Evolutionary conservation across 306 rosid genomes (phyloP).

Genomic region (Sindora glabra): DNA sequence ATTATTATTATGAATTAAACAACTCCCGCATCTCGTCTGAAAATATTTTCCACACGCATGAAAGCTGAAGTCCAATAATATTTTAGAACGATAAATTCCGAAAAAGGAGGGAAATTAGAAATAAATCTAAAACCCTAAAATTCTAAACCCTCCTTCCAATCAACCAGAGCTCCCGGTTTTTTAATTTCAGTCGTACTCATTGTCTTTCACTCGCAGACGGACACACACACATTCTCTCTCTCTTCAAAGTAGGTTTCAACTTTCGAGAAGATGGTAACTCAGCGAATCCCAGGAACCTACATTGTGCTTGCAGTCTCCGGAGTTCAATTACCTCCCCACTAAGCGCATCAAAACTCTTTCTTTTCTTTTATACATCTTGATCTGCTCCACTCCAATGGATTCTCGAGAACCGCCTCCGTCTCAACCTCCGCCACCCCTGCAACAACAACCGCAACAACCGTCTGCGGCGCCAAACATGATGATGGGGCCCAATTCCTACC

Average conservation of each 20-base stretch:
- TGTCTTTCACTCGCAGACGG: neutral
- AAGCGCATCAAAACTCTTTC: neutral
- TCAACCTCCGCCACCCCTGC: neutral
- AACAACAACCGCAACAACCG: neutral
- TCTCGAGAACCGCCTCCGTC: slow-evolving; percentile 40
- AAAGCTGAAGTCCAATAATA: no score
- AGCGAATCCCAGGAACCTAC: slow-evolving; percentile 14
- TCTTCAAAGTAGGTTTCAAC: slow-evolving; percentile 7
- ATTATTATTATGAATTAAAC: no score
- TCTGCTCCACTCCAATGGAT: slow-evolving; percentile 56
- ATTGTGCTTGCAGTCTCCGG: slow-evolving; percentile 9
- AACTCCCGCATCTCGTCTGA: no score
- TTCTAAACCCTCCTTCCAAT: neutral
- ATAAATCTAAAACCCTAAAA: slow-evolving; percentile 2
- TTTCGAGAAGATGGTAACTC: no score
- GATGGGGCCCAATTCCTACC: slow-evolving; percentile 41
- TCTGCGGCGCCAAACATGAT: slow-evolving; percentile 34
- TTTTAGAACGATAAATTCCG: neutral
- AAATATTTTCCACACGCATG: no score
- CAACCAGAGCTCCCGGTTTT: neutral
- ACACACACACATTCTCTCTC: neutral
- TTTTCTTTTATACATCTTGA: neutral
- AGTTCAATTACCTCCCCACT: neutral
- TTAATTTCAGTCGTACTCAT: neutral
- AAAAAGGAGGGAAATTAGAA: neutral